Percentiles rank a stretch among this genome's conserved stretches.
Evolutionary conservation across 352 stramenopile species (phyloP).

Genomic region (Globisporangium echinulatum): DNA sequence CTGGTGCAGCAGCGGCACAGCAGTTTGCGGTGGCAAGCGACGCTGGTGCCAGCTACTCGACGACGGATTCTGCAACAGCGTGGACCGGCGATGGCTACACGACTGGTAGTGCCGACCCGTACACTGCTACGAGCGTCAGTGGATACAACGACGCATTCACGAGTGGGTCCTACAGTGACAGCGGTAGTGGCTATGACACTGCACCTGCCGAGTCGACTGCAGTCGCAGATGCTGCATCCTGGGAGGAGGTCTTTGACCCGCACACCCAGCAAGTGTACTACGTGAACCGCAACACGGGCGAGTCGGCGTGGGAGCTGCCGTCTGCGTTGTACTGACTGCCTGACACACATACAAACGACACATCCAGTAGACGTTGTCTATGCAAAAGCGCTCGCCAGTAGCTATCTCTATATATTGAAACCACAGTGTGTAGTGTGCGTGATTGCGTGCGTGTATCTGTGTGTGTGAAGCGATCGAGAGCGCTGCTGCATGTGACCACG

Average conservation of each 20-base stretch:
- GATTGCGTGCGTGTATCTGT: no score
- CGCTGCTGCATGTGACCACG: no score
- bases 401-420: conserved; percentile 18
- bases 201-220: background rate
- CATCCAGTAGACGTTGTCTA: no score
- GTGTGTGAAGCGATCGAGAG: no score
- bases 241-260: conserved; percentile 67
- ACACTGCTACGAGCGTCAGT: background rate
- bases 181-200: background rate
- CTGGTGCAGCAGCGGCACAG: background rate
- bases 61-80: background rate
- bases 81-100: background rate
- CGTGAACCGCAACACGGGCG: conserved; percentile 50
- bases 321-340: no score
- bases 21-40: background rate
- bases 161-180: no score
- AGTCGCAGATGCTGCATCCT: conserved; percentile 9
- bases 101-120: no score
- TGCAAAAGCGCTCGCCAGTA: no score
- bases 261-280: conserved; percentile 47
- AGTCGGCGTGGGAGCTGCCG: conserved; percentile 48
- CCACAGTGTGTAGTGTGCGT: background rate
- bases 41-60: background rate
- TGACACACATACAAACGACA: no score
- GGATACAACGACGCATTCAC: no score